Base-by-base conservation (phyloP, 164 flowering plant genomes). In the Aristolochia californica region DNA sequence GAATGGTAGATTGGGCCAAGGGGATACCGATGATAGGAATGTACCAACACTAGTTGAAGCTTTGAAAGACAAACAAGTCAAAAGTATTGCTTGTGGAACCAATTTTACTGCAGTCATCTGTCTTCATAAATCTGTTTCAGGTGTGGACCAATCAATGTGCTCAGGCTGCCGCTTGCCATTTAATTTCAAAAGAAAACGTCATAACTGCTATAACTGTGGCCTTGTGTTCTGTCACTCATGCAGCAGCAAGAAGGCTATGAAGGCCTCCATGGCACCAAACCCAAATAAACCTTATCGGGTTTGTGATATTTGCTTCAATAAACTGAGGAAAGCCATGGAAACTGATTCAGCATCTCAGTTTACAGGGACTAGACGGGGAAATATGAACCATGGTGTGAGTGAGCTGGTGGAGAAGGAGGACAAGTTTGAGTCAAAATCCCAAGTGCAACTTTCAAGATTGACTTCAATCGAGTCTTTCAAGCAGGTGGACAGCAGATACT, bases 191-290 rank as follows among this genome's bases (percentile, higher is more conserved):
- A 85, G 99, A 67, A 93, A 93, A 71, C 85, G 99, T 16, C 99
- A 93, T 61, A 93, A 89, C 56, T 93, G 98, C 68, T 93, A 93
- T 57, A 85, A 93, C 61, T 93, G 99, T 78, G 99, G 99, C 44
- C 90, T 93, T 59, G 95, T 87, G 27, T 93, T 85, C 71, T 93
- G 99, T 62, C 95, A 88, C 76, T 81, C 96, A 50, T 93, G 99
- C 75, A 93, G 97, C 72, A 89, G 91, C 74, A 93, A 87, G 73
- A 93, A 93, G 74, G 81, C 84, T 62, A 77, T 80, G 8, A 89
- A 80, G 78, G 99, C 99, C 57, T 93, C 96, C 25, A 93, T 93
- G 99, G 99, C 96, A 21, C 95, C 97, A 60, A 93, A 89, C 68
- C 94, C 97, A 15, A 87, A 77, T 72, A 93, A 87, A 73, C 89